Evolutionary conservation across 768 basidiomycete genomes (phyloP).

Genomic region (Termitomyces heimii): DNA sequence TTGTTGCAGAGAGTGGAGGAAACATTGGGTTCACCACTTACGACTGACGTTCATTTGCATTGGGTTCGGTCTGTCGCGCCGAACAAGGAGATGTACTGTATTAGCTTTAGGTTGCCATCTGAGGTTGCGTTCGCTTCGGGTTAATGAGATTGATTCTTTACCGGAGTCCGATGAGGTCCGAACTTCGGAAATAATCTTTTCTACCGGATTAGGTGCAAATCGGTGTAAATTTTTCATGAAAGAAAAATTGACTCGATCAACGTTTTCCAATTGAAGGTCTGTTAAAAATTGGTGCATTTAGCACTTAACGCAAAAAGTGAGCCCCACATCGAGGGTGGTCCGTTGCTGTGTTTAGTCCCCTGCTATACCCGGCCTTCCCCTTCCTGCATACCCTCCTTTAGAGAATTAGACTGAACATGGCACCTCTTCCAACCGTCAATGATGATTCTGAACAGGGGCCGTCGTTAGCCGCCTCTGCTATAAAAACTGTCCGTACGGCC

Average conservation of each 20-base stretch:
- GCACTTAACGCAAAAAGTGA: conserved; percentile 22
- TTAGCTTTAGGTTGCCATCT: conserved; percentile 62
- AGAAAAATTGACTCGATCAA: conserved; percentile 6
- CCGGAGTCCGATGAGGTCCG: neutral
- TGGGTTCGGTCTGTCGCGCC: conserved; percentile 92
- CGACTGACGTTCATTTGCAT: conserved; percentile 49
- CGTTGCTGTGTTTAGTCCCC: conserved; percentile 1
- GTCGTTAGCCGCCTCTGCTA: conserved; percentile 44
- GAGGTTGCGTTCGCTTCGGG: conserved; percentile 26
- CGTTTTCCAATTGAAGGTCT: conserved; percentile 11
- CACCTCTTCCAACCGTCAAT: conserved; percentile 44
- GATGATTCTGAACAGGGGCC: conserved; percentile 46
- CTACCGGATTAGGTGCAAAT: conserved; percentile 2
- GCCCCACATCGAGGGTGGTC: neutral
- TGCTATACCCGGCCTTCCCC: conserved; percentile 19
- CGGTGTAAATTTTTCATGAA: conserved; percentile 5
- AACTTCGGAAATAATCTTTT: neutral
- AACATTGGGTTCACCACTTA: conserved; percentile 50
- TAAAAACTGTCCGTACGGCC: conserved; percentile 62
- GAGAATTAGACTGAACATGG: conserved; percentile 24
- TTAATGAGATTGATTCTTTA: neutral
- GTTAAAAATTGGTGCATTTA: conserved; percentile 17
- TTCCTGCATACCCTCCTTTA: conserved; percentile 29
- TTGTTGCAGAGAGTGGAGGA: conserved; percentile 62
- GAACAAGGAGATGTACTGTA: conserved; percentile 96